Percentiles rank a stretch among this genome's conserved stretches.
phyloP scores from a whole-genome alignment of 352 stramenopile genomes.

The Globisporangium heterothallicum region DNA sequence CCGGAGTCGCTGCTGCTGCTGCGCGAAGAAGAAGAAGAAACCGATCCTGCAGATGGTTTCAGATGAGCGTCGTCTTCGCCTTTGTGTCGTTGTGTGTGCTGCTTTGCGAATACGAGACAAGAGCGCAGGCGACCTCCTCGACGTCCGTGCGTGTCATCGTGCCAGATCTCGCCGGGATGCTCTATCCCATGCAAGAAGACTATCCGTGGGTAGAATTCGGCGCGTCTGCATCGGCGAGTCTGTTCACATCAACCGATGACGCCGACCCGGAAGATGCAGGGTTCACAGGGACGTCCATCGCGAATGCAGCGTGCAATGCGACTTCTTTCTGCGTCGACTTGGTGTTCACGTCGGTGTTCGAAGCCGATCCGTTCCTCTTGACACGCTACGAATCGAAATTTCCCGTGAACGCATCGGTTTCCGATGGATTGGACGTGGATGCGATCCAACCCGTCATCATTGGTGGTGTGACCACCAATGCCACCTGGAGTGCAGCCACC shows the following conservation, averaged over 20 bases:
- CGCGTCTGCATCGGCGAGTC: neutral
- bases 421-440: conserved; percentile 6
- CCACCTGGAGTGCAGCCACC: neutral
- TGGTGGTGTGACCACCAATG: conserved; percentile 2
- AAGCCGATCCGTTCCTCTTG: conserved; percentile 27
- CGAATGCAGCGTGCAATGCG: conserved; percentile 4
- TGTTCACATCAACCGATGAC: conserved; percentile 7
- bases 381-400: conserved; percentile 17
- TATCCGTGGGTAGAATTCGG: conserved; percentile 17
- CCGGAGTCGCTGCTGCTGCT: no score
- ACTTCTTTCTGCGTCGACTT: conserved; percentile 22
- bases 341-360: conserved; percentile 23
- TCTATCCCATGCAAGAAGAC: conserved; percentile 18
- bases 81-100: neutral
- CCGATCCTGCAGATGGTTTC: no score
- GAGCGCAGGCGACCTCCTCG: conserved; percentile 15
- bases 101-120: neutral
- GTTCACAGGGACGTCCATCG: neutral
- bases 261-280: neutral
- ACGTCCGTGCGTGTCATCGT: conserved; percentile 16
- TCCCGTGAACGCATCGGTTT: conserved; percentile 12
- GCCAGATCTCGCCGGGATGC: conserved; percentile 23
- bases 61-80: no score
- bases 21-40: no score
- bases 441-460: conserved; percentile 10